Base-by-base conservation (phyloP, 1,284 basidiomycete genomes). In the Moniliella sp. region DNA sequence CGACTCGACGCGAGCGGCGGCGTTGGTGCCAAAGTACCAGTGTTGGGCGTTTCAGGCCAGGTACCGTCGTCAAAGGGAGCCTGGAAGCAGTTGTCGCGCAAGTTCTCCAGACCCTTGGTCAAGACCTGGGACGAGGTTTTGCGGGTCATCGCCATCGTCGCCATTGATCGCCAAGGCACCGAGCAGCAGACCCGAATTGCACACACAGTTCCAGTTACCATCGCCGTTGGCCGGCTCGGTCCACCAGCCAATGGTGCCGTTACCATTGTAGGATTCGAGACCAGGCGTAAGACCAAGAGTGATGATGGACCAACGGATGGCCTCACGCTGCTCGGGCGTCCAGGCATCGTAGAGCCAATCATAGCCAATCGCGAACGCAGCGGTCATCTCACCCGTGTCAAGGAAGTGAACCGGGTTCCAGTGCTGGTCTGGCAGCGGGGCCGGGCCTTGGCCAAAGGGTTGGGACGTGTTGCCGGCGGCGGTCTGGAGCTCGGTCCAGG, bases 151-250 rank as follows among this genome's bases (percentile, higher is more conserved):
- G 38, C 70, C 64, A 41, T 68, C 53, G 33, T 57, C 47, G 30
- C 43, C 48, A 12, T 81, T 65, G 50, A 99, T 82, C 27, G 88
- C 84, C 28, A 99, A 72, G 0, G 91, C 72, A 33, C 71, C 91
- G 52, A 93, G 63, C 15, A 79, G 79, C 45, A 97, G 66, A 41
- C 88, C 88, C 35, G 74, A 73, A 62, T 94, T 97, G 67, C 76
- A 83, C 41, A 94, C 81, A 57, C 88, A 94, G 63, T 94, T 94
- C 86, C 86, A 94, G 67, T 94, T 94, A 26, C 88, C 68, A 48
- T 68, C 63, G 40, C 66, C 61, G 15, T 52, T 46, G 10, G 38
- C 31, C 19, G 46, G 41, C 25, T 34, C 49, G 15, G 32, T 55
- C 67, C 67, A 70, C 68, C 68, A 70, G 29, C 57, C 57, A 15